Evolutionary conservation across 2,329 filamentous ascomycete genomes (phyloP).

Genomic region (Aspergillus sp.): DNA sequence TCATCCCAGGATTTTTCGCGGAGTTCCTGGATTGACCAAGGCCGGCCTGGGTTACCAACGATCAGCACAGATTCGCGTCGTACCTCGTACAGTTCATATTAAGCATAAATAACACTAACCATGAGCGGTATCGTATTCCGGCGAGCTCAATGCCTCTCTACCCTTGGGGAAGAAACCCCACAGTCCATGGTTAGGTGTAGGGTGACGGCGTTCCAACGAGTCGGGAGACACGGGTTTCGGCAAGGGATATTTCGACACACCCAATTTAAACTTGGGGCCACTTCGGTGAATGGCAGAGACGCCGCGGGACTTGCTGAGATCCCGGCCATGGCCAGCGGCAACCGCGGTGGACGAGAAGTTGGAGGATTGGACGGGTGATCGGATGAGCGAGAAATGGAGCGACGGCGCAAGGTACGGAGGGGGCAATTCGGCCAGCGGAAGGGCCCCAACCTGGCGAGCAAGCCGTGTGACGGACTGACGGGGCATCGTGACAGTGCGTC

Average conservation of each 20-base stretch:
- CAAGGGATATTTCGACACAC: conserved; percentile 63
- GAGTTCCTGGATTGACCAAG: conserved; percentile 81
- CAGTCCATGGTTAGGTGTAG: conserved; percentile 72
- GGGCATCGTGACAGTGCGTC: conserved; percentile 25
- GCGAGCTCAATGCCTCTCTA: conserved; percentile 62
- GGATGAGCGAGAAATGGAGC: conserved; percentile 29
- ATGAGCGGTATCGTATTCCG: conserved; percentile 63
- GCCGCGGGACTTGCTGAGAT: conserved; percentile 73
- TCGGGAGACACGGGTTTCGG: conserved; percentile 63
- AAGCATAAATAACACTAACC: conserved; percentile 40
- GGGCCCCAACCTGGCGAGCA: conserved; percentile 25
- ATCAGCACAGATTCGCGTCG: conserved; percentile 8
- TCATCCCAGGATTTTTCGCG: conserved; percentile 89
- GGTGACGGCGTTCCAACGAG: conserved; percentile 41
- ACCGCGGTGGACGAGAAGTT: conserved; percentile 51
- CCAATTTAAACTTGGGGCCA: conserved; percentile 66
- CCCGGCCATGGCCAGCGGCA: conserved; percentile 49
- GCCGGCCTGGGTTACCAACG: conserved; percentile 49
- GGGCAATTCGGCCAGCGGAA: conserved; percentile 32
- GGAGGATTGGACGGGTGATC: conserved; percentile 25
- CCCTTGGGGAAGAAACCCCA: conserved; percentile 83
- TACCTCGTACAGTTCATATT: background rate
- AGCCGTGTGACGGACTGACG: conserved; percentile 28
- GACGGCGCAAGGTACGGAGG: conserved; percentile 41
- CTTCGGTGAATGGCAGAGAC: conserved; percentile 74